These are phyloP conservation scores for Colletotrichum falcatum DNA, from an alignment of 2,329 filamentous ascomycete genomes.

Conservation along the genomic window DNA sequence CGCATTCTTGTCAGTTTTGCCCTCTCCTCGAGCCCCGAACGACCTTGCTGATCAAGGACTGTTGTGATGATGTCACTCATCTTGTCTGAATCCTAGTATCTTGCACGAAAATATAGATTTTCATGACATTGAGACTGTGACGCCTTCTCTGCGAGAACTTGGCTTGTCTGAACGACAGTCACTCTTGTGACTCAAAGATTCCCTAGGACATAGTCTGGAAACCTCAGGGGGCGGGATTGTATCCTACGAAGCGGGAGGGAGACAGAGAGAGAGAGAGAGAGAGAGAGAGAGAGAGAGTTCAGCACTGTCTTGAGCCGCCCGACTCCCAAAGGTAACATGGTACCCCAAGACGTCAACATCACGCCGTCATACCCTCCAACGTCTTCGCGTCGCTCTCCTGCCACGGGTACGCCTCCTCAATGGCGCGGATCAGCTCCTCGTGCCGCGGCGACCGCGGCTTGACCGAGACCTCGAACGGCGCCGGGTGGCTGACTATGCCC, in stretches of 20 bases:
- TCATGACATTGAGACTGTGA: background rate
- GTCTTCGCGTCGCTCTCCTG: conserved; percentile 32
- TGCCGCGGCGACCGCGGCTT: conserved; percentile 35
- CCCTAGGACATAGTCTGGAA: background rate
- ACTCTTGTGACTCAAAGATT: background rate
- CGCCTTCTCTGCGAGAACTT: background rate
- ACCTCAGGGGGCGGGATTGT: background rate
- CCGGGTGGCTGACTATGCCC: conserved; percentile 37
- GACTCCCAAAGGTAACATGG: too few relatives aligned
- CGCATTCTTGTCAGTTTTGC: background rate
- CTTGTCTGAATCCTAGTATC: too few relatives aligned
- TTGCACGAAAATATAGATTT: background rate
- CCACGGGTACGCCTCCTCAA: conserved; percentile 39
- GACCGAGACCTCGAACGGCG: conserved; percentile 26
- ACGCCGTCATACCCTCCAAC: background rate
- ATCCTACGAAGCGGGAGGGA: background rate
- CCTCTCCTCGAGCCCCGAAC: background rate
- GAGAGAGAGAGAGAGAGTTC: too few relatives aligned
- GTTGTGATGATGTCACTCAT: background rate
- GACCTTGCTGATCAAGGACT: background rate
- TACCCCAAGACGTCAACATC: too few relatives aligned
- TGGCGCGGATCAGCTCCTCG: conserved; percentile 33
- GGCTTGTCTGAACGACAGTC: background rate
- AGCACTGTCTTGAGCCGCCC: too few relatives aligned
- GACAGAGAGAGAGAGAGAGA: too few relatives aligned